A percentile compares a stretch with the other conserved stretches of the same genome.
These are phyloP conservation scores for Buddleja alternifolia DNA, from an alignment of 257 asterid genomes.

Conservation along the genomic window DNA sequence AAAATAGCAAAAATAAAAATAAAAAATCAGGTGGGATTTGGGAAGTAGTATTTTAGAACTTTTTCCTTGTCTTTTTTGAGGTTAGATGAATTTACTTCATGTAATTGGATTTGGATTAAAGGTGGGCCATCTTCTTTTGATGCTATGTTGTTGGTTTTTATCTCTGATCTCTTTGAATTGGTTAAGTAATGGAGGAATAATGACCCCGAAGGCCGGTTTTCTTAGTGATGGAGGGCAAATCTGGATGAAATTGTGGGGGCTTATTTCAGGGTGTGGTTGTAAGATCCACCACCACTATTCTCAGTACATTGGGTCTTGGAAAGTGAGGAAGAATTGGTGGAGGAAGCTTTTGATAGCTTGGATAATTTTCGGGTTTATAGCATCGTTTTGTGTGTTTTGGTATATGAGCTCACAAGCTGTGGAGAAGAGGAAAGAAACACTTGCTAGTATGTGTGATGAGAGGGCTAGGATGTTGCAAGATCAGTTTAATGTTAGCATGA, in stretches of 20 bases:
- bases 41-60: slow-evolving; percentile 19
- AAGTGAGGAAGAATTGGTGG: slow-evolving; percentile 66
- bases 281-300: slow-evolving; percentile 63
- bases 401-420: slow-evolving; percentile 56
- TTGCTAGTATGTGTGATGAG: slow-evolving; percentile 94
- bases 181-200: slow-evolving; percentile 66
- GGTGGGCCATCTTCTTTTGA: slow-evolving; percentile 72
- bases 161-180: slow-evolving; percentile 71
- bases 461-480: slow-evolving; percentile 98
- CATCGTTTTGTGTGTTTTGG: slow-evolving; percentile 50
- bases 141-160: slow-evolving; percentile 75
- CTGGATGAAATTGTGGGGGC: slow-evolving; percentile 68
- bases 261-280: slow-evolving; percentile 46
- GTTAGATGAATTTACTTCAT: slow-evolving; percentile 83
- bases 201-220: slow-evolving; percentile 65
- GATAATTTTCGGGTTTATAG: slow-evolving; percentile 47
- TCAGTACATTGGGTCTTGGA: slow-evolving; percentile 53
- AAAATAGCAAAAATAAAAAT: background rate
- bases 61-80: slow-evolving; percentile 29
- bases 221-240: slow-evolving; percentile 58
- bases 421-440: slow-evolving; percentile 86
- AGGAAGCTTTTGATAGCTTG: slow-evolving; percentile 57
- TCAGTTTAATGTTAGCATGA: slow-evolving; percentile 96
- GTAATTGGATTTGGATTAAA: slow-evolving; percentile 81
- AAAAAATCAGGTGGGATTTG: slow-evolving; percentile 22